Evolutionary conservation across 768 basidiomycete genomes (phyloP), one percentile per base, ranked within the genome.

Genomic region (Lentinula sp.): DNA sequence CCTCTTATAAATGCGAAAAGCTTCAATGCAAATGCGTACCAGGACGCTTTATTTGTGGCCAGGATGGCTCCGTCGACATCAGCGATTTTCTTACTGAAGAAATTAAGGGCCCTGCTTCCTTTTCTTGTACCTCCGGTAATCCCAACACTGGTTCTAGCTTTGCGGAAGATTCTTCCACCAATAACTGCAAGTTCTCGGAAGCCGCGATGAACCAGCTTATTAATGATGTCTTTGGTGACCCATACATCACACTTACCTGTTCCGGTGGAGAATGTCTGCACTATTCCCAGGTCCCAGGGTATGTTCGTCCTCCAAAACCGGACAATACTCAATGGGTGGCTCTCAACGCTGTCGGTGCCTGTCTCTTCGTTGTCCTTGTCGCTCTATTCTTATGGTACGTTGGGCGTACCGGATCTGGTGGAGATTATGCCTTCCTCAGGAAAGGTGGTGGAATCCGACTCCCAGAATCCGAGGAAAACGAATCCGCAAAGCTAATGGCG

Each of bases 151-250:
- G 28, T n/a, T 32, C 48, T n/a, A 50, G 35, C 28, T 42, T 32
- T 28, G 37, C 39, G 5, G 45, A 23, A 15, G 56, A 57, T 28
- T n/a, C 31, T 13, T 21, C 45, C 1, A 8, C 37, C 46, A 71
- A 79, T 51, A 91, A 87, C 7, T 98, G 95, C 74, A 84, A 80
- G 63, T 99, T 99, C 67, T 89, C 95, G 70, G 97, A 99, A 67
- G 92, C 93, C 0, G 94, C 91, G 0, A 98, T 99, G 97, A 97
- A 99, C 68, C 80, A 87, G 35, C 82, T 99, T 57, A 98, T 99
- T 73, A 85, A 89, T 68, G 87, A 89, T 63, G 87, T 99, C 66
- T 98, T 99, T 65, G 97, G 92, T 1, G 97, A 99, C 70, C 79
- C 77, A 1, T 91, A 86, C 69, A 99, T 99, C 69, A 89, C 93